Percentiles rank a stretch among this genome's conserved stretches.
Evolutionary conservation across 2,329 filamentous ascomycete genomes (phyloP).

Genomic region (Akanthomyces uredinophilus): DNA sequence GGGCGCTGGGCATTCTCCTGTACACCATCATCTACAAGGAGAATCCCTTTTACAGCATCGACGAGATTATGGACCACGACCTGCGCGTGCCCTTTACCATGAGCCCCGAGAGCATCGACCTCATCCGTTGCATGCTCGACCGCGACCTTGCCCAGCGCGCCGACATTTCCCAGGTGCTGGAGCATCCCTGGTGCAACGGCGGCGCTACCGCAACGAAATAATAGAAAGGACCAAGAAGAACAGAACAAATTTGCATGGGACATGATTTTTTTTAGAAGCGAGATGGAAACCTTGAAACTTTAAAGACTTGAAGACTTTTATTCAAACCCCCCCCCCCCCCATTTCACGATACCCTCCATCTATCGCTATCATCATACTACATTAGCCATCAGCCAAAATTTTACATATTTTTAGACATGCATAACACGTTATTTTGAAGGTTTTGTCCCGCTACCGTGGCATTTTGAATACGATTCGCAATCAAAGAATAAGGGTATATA

Average conservation of each 20-base stretch:
- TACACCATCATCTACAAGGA: constrained; percentile 99
- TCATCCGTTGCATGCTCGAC: constrained; percentile 88
- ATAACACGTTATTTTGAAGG: not conserved
- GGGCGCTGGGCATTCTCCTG: constrained; percentile 92
- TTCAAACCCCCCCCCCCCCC: too few species aligned
- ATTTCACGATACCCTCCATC: constrained; percentile 7
- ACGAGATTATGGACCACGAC: constrained; percentile 98
- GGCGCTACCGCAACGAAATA: constrained; percentile 11
- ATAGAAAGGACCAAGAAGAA: too few species aligned
- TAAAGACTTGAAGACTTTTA: not conserved
- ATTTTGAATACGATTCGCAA: too few species aligned
- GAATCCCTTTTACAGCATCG: constrained; percentile 97
- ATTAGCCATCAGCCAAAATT: not conserved
- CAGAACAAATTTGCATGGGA: constrained; percentile 1
- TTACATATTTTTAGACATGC: not conserved
- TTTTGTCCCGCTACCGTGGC: too few species aligned
- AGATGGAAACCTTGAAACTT: not conserved
- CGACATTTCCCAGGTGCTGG: constrained; percentile 81
- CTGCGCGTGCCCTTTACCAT: constrained; percentile 82
- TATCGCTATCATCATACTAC: not conserved
- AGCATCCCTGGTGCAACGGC: constrained; percentile 72
- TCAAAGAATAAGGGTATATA: not conserved
- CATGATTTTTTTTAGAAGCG: not conserved
- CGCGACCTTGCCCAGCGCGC: constrained; percentile 78
- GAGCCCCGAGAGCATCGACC: constrained; percentile 86